These are phyloP conservation scores for Tolypocladium tropicale DNA, from an alignment of 2,329 filamentous ascomycete species.

Conservation along the genomic window DNA sequence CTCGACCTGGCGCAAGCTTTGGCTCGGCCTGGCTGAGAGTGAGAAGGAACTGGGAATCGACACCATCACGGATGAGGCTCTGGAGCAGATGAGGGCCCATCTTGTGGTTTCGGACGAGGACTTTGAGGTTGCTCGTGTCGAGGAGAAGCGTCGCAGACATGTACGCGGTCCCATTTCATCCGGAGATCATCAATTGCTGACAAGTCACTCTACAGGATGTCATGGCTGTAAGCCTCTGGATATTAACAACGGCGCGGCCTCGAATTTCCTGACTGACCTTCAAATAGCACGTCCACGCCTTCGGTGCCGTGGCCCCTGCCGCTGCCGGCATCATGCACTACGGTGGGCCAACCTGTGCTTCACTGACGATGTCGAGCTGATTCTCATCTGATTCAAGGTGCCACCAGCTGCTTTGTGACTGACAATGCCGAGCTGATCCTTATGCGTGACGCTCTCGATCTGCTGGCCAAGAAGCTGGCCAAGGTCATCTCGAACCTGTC, in stretches of 20 bases:
- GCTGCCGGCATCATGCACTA: constrained; percentile 79
- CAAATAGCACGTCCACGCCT: constrained; percentile 60
- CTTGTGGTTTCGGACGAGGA: constrained; percentile 67
- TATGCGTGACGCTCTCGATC: constrained; percentile 49
- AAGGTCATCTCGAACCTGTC: constrained; percentile 67
- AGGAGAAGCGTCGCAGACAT: constrained; percentile 64
- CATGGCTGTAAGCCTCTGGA: constrained; percentile 39
- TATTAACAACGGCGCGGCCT: too few species aligned
- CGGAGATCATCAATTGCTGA: neutral
- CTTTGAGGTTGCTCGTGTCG: constrained; percentile 62
- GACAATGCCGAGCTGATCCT: constrained; percentile 75
- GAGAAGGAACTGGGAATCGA: constrained; percentile 72
- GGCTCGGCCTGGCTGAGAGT: constrained; percentile 73
- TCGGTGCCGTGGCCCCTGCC: constrained; percentile 60
- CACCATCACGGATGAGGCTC: constrained; percentile 59
- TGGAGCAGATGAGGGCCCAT: constrained; percentile 67
- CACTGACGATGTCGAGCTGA: too few species aligned
- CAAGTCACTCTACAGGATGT: constrained; percentile 25
- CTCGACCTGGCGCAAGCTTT: constrained; percentile 75
- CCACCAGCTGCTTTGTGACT: constrained; percentile 47
- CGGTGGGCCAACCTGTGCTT: too few species aligned
- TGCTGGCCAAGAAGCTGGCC: constrained; percentile 69
- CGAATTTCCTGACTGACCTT: too few species aligned
- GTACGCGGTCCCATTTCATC: neutral
- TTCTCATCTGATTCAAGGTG: too few species aligned